Conservation (phyloP, 2,329 filamentous ascomycete species). For the Aaosphaeria pasadenensis region DNA sequence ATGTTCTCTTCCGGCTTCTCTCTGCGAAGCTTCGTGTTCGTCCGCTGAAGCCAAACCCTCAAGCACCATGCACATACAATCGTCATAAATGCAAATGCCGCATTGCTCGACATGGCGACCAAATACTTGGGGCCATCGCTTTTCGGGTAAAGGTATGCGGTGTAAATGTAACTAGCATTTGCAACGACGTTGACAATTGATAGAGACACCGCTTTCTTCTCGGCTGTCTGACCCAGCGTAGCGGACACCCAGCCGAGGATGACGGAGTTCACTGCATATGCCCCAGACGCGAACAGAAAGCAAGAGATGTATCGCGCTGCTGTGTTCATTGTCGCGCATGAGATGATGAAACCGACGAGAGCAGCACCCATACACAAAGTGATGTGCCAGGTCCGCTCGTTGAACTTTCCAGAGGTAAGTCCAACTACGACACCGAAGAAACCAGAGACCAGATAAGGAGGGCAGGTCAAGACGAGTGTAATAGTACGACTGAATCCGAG, state of each 20-base stretch:
- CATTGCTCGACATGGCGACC: slow-evolving; percentile 28
- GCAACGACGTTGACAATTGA: slow-evolving; percentile 43
- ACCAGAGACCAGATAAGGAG: slow-evolving; percentile 18
- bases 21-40: slow-evolving; percentile 16
- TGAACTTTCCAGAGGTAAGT: slow-evolving; percentile 36
- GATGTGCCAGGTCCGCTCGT: slow-evolving; percentile 42
- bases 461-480: slow-evolving; percentile 49
- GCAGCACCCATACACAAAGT: slow-evolving; percentile 34
- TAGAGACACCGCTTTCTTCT: slow-evolving; percentile 43
- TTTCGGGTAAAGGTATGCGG: slow-evolving; percentile 31
- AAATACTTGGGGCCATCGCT: slow-evolving; percentile 30
- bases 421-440: slow-evolving; percentile 27
- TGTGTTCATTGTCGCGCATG: slow-evolving; percentile 34
- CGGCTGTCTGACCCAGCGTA: slow-evolving; percentile 40
- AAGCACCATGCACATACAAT: slow-evolving; percentile 21
- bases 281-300: slow-evolving; percentile 24
- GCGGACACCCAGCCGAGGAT: slow-evolving; percentile 43
- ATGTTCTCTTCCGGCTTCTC: slow-evolving; percentile 6
- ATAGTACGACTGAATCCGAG: slow-evolving; percentile 50
- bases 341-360: slow-evolving; percentile 37
- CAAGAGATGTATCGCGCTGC: slow-evolving; percentile 27
- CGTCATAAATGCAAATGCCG: slow-evolving; percentile 23
- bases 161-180: slow-evolving; percentile 39
- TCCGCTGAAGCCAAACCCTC: slow-evolving; percentile 14
- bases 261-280: slow-evolving; percentile 22